phyloP scores from a whole-genome alignment of 805 yeast species.

The Ogataea nitratoaversa region DNA sequence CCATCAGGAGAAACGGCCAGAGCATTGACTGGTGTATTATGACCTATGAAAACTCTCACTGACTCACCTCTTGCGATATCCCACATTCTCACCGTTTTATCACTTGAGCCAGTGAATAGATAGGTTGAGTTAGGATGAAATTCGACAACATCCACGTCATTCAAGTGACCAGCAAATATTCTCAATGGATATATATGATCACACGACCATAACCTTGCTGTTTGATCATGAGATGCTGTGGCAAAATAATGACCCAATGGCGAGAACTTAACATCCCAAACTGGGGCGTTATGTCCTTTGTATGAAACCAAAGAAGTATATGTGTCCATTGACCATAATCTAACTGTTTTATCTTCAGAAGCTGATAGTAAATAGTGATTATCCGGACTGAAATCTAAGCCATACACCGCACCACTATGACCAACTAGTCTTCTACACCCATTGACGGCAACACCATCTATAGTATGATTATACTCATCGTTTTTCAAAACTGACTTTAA shows the following conservation, averaged over 20 bases:
- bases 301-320: slow-evolving; percentile 86
- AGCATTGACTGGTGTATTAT: slow-evolving; percentile 81
- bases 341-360: slow-evolving; percentile 87
- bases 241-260: slow-evolving; percentile 97
- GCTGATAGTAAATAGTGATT: slow-evolving; percentile 73
- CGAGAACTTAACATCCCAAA: slow-evolving; percentile 94
- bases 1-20: slow-evolving; percentile 95
- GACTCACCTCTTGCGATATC: slow-evolving; percentile 85
- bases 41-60: slow-evolving; percentile 90
- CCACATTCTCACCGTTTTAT: slow-evolving; percentile 98
- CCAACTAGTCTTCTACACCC: slow-evolving; percentile 64
- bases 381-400: slow-evolving; percentile 87
- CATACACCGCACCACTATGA: slow-evolving; percentile 92
- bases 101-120: slow-evolving; percentile 91
- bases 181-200: slow-evolving; percentile 96
- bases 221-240: slow-evolving; percentile 97
- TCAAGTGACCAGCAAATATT: slow-evolving; percentile 94
- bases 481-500: slow-evolving; percentile 55
- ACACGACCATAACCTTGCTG: slow-evolving; percentile 96
- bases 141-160: slow-evolving; percentile 91
- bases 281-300: slow-evolving; percentile 93
- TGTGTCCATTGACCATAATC: slow-evolving; percentile 93
- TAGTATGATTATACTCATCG: slow-evolving; percentile 42
- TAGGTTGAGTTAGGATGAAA: slow-evolving; percentile 97
- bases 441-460: slow-evolving; percentile 27